A percentile compares a stretch with the other conserved stretches of the same genome.
Evolutionary conservation across 2,329 filamentous ascomycete genomes (phyloP).

Genomic region (Phaeosphaeria sp.): DNA sequence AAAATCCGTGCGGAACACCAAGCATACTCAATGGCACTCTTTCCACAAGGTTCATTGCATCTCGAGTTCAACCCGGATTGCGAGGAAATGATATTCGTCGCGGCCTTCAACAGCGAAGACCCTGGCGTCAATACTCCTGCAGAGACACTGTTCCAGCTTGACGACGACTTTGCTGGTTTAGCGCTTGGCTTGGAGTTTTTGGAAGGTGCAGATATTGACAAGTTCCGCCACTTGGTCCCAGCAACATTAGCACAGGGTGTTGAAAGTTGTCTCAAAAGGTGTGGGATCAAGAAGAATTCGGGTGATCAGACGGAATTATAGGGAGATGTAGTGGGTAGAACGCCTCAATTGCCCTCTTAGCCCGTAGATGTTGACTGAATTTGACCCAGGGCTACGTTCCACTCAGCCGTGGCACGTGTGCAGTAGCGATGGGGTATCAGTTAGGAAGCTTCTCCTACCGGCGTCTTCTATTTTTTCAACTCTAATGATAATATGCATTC

Average conservation of each 20-base stretch:
- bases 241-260: not conserved
- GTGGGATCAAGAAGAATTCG: not conserved
- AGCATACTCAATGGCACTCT: not conserved
- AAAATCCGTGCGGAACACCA: not conserved
- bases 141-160: not conserved
- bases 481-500: too few species aligned
- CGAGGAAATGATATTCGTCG: not conserved
- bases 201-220: not conserved
- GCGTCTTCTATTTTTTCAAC: too few species aligned
- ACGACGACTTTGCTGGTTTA: not conserved
- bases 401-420: too few species aligned
- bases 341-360: not conserved
- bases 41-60: not conserved
- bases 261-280: not conserved
- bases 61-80: not conserved
- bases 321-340: not conserved
- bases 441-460: too few species aligned
- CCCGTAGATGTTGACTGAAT: too few species aligned
- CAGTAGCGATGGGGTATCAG: too few species aligned
- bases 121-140: not conserved
- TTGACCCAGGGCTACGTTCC: too few species aligned
- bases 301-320: not conserved
- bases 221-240: not conserved
- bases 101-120: not conserved
- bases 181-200: not conserved